Conservation (phyloP, 331 rosid species). For the Dryas integrifolia region DNA sequence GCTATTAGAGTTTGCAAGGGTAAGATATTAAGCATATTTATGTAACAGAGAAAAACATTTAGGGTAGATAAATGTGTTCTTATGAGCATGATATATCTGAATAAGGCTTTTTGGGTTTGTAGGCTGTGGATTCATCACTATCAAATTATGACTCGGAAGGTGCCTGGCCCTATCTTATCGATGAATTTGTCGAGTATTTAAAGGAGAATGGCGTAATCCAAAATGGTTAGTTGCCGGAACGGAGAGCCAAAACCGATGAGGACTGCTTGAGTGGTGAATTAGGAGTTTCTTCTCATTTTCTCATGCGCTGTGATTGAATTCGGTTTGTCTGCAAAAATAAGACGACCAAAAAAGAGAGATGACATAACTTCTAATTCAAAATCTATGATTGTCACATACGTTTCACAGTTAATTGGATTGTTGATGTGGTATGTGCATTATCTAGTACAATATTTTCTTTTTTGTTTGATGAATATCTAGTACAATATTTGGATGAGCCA, state of each 20-base stretch:
- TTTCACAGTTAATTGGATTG: background rate
- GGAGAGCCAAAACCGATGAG: constrained; percentile 36
- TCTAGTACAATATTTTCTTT: background rate
- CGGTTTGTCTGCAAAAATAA: constrained; percentile 25
- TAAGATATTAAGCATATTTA: constrained; percentile 29
- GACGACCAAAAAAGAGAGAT: constrained; percentile 10
- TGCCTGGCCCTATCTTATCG: constrained; percentile 98
- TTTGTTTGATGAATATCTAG: no score
- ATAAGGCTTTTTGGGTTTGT: constrained; percentile 23
- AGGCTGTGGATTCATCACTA: constrained; percentile 67
- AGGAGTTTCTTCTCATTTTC: constrained; percentile 24
- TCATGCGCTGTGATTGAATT: constrained; percentile 25
- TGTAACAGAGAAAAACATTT: background rate
- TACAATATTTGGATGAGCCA: no score
- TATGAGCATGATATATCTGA: background rate
- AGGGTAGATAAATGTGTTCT: background rate
- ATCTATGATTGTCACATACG: background rate
- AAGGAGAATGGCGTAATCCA: constrained; percentile 67
- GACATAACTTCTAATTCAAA: background rate
- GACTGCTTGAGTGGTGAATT: constrained; percentile 29
- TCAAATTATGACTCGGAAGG: constrained; percentile 92
- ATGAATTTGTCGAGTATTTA: constrained; percentile 91
- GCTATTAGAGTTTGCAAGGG: constrained; percentile 96
- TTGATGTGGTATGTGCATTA: constrained; percentile 6
- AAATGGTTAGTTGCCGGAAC: constrained; percentile 39